Conservation (phyloP, 2,329 filamentous ascomycete species). For the Colletotrichum lentis region DNA sequence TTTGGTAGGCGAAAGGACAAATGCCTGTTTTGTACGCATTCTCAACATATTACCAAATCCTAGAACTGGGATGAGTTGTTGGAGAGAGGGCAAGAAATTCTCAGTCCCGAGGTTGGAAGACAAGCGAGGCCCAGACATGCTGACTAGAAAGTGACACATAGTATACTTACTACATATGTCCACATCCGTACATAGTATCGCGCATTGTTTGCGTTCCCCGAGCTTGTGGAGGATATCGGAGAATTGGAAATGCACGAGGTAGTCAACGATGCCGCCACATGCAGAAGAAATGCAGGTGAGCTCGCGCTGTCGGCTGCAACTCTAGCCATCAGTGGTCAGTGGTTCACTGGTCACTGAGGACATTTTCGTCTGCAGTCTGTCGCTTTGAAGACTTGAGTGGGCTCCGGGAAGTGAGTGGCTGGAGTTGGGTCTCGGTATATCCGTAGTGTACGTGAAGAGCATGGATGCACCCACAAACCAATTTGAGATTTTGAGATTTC, state of each 20-base stretch:
- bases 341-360: too few species aligned
- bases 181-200: too few species aligned
- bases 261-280: not conserved
- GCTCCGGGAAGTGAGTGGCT: not conserved
- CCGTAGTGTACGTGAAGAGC: not conserved
- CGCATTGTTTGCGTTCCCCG: not conserved
- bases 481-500: not conserved
- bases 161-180: too few species aligned
- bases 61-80: not conserved
- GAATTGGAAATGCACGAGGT: not conserved
- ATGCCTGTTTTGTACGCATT: not conserved
- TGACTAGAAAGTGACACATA: too few species aligned
- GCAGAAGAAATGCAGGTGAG: too few species aligned
- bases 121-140: not conserved
- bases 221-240: not conserved
- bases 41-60: not conserved
- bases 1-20: too few species aligned
- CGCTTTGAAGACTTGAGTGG: not conserved
- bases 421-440: not conserved
- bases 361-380: not conserved
- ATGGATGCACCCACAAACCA: not conserved
- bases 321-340: too few species aligned
- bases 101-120: slow-evolving; percentile 12
- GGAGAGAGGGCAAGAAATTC: not conserved
- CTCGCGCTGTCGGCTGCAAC: too few species aligned